These are phyloP conservation scores for Arabidopsis hybrid DNA, from an alignment of 441 rosid genomes.

Conservation along the genomic window DNA sequence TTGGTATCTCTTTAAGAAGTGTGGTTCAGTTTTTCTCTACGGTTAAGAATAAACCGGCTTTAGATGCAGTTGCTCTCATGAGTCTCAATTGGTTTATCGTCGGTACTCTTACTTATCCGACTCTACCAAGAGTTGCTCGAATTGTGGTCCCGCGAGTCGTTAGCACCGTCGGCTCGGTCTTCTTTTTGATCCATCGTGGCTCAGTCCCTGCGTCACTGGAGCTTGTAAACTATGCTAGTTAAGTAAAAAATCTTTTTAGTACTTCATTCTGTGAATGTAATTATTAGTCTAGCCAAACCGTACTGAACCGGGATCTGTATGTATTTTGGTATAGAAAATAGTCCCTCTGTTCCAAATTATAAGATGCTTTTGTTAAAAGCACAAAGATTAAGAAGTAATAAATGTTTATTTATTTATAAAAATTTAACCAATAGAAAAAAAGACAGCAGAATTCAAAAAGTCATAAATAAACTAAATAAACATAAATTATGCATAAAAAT, in stretches of 20 bases:
- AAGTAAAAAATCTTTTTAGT: slow-evolving; percentile 19
- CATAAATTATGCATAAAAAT: too few relatives aligned
- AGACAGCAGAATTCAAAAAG: too few relatives aligned
- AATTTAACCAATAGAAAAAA: too few relatives aligned
- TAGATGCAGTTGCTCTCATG: slow-evolving; percentile 79
- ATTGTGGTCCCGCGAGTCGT: slow-evolving; percentile 42
- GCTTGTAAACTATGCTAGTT: slow-evolving; percentile 27
- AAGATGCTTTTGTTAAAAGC: too few relatives aligned
- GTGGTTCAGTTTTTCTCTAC: slow-evolving; percentile 73
- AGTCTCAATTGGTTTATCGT: slow-evolving; percentile 87
- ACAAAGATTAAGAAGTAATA: too few relatives aligned
- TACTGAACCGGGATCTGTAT: not conserved
- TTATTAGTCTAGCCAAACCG: slow-evolving; percentile 9
- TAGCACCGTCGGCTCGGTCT: slow-evolving; percentile 27
- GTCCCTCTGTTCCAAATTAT: too few relatives aligned
- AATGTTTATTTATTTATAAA: too few relatives aligned
- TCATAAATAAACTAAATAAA: too few relatives aligned
- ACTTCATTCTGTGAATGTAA: not conserved
- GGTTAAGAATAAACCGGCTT: slow-evolving; percentile 67
- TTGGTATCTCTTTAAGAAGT: slow-evolving; percentile 75
- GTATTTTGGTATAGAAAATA: too few relatives aligned
- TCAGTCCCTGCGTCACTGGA: slow-evolving; percentile 36
- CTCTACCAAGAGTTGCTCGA: slow-evolving; percentile 61
- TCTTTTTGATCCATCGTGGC: slow-evolving; percentile 47
- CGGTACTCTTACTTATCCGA: slow-evolving; percentile 75